Evolutionary conservation across 495 filamentous ascomycete species (phyloP).

Genomic region (Pyrenula aspistea): DNA sequence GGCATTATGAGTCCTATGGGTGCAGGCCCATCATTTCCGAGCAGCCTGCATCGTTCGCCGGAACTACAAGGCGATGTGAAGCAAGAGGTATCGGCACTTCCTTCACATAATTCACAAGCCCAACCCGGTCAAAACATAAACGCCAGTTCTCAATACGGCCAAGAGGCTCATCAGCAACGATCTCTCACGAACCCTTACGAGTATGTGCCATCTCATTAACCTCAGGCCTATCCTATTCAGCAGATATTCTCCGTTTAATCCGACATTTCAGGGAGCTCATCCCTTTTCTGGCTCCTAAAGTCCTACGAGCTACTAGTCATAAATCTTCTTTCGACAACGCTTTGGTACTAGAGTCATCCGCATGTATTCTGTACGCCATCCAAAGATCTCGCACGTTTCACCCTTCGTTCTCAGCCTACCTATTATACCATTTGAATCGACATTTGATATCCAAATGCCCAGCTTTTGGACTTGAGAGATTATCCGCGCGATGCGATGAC

Average conservation of each 20-base stretch:
- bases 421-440: no score
- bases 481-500: no score
- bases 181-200: constrained; percentile 5
- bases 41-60: not conserved
- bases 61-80: not conserved
- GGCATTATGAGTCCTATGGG: not conserved
- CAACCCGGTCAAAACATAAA: not conserved
- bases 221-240: not conserved
- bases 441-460: no score
- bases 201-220: not conserved
- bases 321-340: no score
- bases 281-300: not conserved
- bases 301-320: no score
- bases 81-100: not conserved
- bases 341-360: no score
- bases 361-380: no score
- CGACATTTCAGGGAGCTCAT: not conserved
- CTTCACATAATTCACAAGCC: not conserved
- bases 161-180: constrained; percentile 24
- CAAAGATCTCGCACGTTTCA: no score
- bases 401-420: no score
- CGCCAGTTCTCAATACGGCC: constrained; percentile 17
- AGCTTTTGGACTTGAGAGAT: no score
- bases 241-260: not conserved
- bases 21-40: not conserved